Conservation (phyloP, 2,329 filamentous ascomycete genomes). For the Cercospora janseana region DNA sequence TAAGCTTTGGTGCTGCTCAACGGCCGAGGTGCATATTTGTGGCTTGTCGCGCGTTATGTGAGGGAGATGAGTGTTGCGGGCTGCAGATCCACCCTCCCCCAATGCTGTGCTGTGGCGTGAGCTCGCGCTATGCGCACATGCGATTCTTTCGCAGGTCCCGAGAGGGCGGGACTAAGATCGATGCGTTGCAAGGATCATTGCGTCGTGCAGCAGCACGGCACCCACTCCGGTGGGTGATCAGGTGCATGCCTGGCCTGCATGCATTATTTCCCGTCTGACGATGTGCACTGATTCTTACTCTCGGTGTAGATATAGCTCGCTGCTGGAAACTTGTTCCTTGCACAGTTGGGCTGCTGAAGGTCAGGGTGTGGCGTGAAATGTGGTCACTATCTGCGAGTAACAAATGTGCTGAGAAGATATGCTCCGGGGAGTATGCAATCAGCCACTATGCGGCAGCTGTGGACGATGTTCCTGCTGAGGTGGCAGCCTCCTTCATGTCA, state of each 20-base stretch:
- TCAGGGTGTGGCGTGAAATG: background rate
- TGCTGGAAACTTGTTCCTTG: no score
- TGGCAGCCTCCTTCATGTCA: slow-evolving; percentile 25
- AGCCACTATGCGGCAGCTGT: no score
- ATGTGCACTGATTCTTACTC: no score
- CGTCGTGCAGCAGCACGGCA: background rate
- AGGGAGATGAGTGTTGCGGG: background rate
- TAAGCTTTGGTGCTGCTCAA: background rate
- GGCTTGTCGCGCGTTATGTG: background rate
- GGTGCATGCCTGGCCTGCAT: background rate
- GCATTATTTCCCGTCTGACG: background rate
- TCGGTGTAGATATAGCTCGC: no score
- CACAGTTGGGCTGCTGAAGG: no score
- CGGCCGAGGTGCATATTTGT: background rate
- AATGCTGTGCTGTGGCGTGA: no score
- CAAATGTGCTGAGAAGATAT: no score
- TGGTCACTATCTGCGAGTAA: slow-evolving; percentile 4
- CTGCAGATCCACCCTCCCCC: slow-evolving; percentile 4
- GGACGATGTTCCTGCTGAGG: background rate
- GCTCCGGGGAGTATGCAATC: no score
- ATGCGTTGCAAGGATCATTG: background rate
- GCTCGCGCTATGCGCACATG: no score
- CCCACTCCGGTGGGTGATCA: background rate
- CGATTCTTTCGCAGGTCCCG: background rate
- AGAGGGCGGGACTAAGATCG: slow-evolving; percentile 3